Base-by-base conservation (phyloP, 2,329 filamentous ascomycete species). In the Penicillium sp. region DNA sequence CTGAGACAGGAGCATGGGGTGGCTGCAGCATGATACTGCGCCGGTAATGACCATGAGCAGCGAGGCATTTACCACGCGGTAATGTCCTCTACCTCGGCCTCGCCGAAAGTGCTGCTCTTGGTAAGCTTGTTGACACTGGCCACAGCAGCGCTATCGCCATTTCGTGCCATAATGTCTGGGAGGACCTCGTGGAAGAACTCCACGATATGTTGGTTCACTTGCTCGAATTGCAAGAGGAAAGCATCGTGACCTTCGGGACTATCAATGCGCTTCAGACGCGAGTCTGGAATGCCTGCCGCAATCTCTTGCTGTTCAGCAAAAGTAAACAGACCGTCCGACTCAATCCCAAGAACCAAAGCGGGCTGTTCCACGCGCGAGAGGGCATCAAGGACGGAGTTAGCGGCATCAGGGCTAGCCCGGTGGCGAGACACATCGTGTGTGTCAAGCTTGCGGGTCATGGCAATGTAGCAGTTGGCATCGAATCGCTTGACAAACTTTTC, bases 381-480 rank as follows among this genome's bases (percentile, higher is more conserved):
- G 0, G 93, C 93, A 55, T 91, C 86, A 23, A 84, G 82, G 28
- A 96, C 86, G 23, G 83, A 68, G 13, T 74, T 71, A 8, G 64
- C 55, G 2, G 67, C 78, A 29, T 71, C 72, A 10, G 71, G 63
- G 18, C 73, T 66, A 16, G 76, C 78, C 5, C 93, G 88, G 69
- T 87, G 85, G 23, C 92, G 85, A 13, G 92, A 95, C 23, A 99
- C 86, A 71, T 99, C 94, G 74, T 99, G 94, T 0, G 94, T 97
- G 71, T 99, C 94, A 14, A 99, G 84, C 75, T 99, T 99, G 67
- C 94, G 89, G 4, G 94, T 97, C 75, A 99, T 97, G 63, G 94
- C 92, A 64, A 99, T 97, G 78, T 99, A 99, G 78, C 94, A 99
- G 74, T 99, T 99, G 67, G 92, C 91, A 74, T 99, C 94, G 73